Percentiles rank a stretch among this genome's conserved stretches.
Conservation (phyloP, 805 yeast species). For the Saccharomycopsis malanga region DNA sequence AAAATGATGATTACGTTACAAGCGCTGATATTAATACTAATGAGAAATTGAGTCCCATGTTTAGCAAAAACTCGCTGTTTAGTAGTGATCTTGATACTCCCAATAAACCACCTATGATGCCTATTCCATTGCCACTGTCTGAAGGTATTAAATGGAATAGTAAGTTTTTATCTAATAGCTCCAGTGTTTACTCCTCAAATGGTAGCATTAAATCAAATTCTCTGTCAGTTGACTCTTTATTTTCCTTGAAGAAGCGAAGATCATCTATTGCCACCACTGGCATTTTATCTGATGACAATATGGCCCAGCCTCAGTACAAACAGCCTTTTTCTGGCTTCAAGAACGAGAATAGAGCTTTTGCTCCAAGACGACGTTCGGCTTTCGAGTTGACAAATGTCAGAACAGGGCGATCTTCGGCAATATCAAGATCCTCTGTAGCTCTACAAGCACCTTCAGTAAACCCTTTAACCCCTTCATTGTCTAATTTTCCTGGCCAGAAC, state of each 20-base stretch:
- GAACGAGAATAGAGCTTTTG: background rate
- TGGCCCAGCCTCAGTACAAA: background rate
- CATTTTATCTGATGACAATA: background rate
- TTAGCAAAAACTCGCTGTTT: too few species aligned
- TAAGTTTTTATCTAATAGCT: conserved; percentile 9
- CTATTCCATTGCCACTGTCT: too few species aligned
- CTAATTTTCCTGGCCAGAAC: conserved; percentile 22
- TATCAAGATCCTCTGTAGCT: background rate
- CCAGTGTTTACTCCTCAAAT: background rate
- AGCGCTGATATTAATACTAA: too few species aligned
- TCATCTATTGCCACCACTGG: conserved; percentile 15
- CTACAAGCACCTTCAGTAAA: conserved; percentile 34
- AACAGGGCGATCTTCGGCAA: too few species aligned
- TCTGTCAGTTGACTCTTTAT: background rate
- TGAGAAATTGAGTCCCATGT: too few species aligned
- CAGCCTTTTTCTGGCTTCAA: background rate
- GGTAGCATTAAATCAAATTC: background rate
- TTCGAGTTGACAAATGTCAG: conserved; percentile 18
- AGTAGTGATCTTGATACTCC: too few species aligned
- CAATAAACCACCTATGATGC: too few species aligned
- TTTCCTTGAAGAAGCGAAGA: conserved; percentile 4
- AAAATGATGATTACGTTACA: too few species aligned
- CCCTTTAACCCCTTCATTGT: conserved; percentile 32
- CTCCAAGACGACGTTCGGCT: conserved; percentile 24
- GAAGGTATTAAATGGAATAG: conserved; percentile 20